These are phyloP conservation scores for Schizophyllum amplum DNA, from an alignment of 1,284 basidiomycete genomes.

Conservation along the genomic window DNA sequence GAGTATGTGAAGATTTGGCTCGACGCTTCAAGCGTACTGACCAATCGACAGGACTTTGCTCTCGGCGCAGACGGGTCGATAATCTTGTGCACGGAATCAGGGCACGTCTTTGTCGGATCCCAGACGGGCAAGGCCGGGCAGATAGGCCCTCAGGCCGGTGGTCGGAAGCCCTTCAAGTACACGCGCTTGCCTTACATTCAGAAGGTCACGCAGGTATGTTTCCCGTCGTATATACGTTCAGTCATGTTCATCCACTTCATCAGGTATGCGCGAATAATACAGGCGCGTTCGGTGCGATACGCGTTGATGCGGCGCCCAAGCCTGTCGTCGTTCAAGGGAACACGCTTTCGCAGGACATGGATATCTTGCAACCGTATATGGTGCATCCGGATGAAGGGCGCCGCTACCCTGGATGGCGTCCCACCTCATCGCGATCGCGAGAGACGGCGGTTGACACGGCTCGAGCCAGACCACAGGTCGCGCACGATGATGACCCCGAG, in stretches of 20 bases:
- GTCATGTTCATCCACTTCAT: too few species aligned
- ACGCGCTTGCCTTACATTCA: constrained; percentile 78
- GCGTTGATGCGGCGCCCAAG: constrained; percentile 61
- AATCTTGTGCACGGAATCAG: constrained; percentile 90
- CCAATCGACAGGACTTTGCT: constrained; percentile 64
- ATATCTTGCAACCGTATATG: constrained; percentile 51
- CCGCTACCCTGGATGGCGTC: neutral
- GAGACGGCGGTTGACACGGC: neutral
- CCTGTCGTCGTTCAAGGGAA: constrained; percentile 55
- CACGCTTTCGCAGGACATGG: constrained; percentile 62
- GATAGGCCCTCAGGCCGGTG: constrained; percentile 15
- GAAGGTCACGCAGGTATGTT: constrained; percentile 55
- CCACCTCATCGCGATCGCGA: neutral
- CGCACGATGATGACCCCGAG: constrained; percentile 22
- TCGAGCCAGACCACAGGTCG: constrained; percentile 1
- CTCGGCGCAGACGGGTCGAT: constrained; percentile 84
- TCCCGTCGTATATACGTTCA: too few species aligned
- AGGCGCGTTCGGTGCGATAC: constrained; percentile 84
- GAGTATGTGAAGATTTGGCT: constrained; percentile 30
- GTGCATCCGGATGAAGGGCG: neutral
- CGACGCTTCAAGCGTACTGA: neutral
- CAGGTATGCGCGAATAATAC: constrained; percentile 80
- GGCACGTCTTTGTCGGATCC: constrained; percentile 85
- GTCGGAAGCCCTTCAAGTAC: constrained; percentile 71
- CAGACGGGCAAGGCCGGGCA: constrained; percentile 40